Evolutionary conservation across 306 rosid species (phyloP).

Genomic region (Citrullus mucosospermus): DNA sequence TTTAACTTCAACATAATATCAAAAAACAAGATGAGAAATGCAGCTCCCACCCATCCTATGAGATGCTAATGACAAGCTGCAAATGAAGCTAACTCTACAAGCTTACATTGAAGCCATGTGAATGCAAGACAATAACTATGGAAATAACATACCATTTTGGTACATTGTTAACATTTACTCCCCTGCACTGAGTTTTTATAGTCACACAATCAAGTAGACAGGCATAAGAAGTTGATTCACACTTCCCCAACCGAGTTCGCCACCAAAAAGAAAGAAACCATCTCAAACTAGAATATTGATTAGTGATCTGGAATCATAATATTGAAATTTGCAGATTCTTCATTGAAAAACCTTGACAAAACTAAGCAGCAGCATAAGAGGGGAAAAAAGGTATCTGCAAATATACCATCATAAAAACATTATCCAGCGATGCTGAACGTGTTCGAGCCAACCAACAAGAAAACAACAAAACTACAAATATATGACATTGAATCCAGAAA

Average conservation of each 20-base stretch:
- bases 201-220: background rate
- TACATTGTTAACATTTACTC: background rate
- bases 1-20: background rate
- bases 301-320: background rate
- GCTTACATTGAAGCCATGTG: background rate
- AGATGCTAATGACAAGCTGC: background rate
- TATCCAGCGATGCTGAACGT: slow-evolving; percentile 24
- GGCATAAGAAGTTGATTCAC: background rate
- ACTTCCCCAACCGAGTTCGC: background rate
- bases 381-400: background rate
- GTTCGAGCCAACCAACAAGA: slow-evolving; percentile 16
- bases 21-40: background rate
- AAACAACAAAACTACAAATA: slow-evolving; percentile 39
- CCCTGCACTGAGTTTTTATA: background rate
- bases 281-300: background rate
- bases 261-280: background rate
- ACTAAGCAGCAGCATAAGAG: background rate
- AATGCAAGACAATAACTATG: background rate
- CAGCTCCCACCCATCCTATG: background rate
- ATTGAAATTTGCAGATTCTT: background rate
- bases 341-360: background rate
- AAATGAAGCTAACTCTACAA: background rate
- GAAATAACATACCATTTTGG: background rate
- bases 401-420: slow-evolving; percentile 14
- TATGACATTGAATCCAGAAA: slow-evolving; percentile 33